These are phyloP conservation scores for Moricandia arvensis DNA, from an alignment of 345 rosid species.

Conservation along the genomic window DNA sequence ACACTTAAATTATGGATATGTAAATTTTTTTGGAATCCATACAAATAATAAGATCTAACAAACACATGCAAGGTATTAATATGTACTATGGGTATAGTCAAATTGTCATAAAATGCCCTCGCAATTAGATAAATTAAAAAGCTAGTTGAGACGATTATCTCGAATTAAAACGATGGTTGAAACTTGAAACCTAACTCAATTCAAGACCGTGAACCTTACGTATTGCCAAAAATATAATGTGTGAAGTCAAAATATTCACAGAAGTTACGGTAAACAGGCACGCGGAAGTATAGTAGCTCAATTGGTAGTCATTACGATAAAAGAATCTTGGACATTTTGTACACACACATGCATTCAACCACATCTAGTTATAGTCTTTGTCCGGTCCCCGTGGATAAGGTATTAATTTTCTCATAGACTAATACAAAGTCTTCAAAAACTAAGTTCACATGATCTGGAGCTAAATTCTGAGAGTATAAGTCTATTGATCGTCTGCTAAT, in stretches of 20 bases:
- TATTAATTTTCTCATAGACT: neutral
- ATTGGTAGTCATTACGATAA: slow-evolving; percentile 14
- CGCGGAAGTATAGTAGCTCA: neutral
- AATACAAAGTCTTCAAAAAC: slow-evolving; percentile 7
- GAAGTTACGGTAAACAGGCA: too few species aligned
- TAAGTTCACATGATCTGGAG: slow-evolving; percentile 21
- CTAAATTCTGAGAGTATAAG: neutral
- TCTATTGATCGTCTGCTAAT: neutral
- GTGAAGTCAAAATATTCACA: slow-evolving; percentile 30
- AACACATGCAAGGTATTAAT: neutral
- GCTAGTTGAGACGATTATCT: neutral
- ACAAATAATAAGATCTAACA: neutral
- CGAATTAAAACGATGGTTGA: neutral
- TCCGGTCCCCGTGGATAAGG: neutral
- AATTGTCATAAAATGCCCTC: neutral
- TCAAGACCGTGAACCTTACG: neutral
- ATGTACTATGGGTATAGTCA: neutral
- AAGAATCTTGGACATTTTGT: slow-evolving; percentile 33
- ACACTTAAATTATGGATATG: neutral
- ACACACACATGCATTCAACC: slow-evolving; percentile 11
- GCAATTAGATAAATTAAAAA: neutral
- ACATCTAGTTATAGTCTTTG: slow-evolving; percentile 6
- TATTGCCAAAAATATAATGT: neutral
- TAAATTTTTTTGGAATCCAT: neutral
- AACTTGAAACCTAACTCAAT: slow-evolving; percentile 8